A percentile compares a stretch with the other conserved stretches of the same genome.
These are phyloP conservation scores for Globisporangium sylvaticum DNA, from an alignment of 352 stramenopile genomes.

Conservation along the genomic window DNA sequence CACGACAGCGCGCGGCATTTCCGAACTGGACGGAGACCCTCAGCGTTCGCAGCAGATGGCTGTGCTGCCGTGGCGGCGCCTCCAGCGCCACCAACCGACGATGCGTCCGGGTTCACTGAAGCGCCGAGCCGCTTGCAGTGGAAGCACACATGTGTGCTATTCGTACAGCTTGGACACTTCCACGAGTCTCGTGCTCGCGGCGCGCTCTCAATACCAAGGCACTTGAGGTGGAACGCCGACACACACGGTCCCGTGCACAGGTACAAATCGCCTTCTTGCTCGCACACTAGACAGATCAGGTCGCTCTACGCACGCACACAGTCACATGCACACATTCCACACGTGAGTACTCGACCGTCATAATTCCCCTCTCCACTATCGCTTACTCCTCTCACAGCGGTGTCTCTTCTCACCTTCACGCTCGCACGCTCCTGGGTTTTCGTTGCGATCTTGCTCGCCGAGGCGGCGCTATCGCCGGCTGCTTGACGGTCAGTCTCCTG, in stretches of 20 bases:
- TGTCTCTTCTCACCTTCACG: background rate
- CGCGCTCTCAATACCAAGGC: conserved; percentile 20
- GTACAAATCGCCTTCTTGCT: conserved; percentile 45
- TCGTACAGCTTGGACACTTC: conserved; percentile 57
- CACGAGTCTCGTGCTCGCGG: conserved; percentile 21
- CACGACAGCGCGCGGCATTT: conserved; percentile 82
- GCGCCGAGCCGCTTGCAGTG: conserved; percentile 64
- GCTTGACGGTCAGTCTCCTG: conserved; percentile 12
- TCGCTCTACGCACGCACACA: conserved; percentile 28
- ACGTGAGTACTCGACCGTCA: background rate
- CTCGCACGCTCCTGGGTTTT: background rate
- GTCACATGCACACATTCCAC: background rate
- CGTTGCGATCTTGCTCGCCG: background rate
- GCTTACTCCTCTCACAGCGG: background rate
- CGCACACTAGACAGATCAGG: conserved; percentile 67
- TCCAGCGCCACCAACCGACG: background rate
- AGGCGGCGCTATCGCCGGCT: background rate
- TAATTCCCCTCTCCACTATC: background rate
- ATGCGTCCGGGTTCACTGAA: conserved; percentile 20
- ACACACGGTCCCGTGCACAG: conserved; percentile 70
- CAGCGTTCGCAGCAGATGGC: background rate
- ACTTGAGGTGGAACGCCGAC: conserved; percentile 61
- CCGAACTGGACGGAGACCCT: conserved; percentile 33
- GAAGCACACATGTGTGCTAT: conserved; percentile 69
- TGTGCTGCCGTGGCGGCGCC: background rate